Evolutionary conservation across 805 yeast genomes (phyloP).

Genomic region (Saccharomyces paradoxus): DNA sequence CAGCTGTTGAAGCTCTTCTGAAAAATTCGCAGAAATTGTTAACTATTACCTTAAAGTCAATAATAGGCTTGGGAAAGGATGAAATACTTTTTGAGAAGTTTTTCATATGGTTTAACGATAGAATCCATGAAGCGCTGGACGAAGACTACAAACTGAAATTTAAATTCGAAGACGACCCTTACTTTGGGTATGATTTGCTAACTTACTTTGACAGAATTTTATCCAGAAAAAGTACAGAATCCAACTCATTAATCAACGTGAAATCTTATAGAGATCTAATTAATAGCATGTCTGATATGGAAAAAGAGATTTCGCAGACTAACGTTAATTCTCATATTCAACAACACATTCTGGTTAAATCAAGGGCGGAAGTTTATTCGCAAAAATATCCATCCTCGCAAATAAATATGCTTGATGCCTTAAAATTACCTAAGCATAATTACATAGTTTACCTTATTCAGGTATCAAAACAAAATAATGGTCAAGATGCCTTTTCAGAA

Average conservation of each 20-base stretch:
- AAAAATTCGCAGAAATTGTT: slow-evolving; percentile 6
- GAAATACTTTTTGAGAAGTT: slow-evolving; percentile 9
- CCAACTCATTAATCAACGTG: background rate
- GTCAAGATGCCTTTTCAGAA: background rate
- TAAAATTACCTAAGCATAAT: background rate
- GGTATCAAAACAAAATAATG: background rate
- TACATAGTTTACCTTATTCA: background rate
- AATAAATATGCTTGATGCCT: background rate
- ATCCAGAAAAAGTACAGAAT: background rate
- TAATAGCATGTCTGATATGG: background rate
- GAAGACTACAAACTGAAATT: slow-evolving; percentile 14
- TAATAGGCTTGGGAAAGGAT: slow-evolving; percentile 9
- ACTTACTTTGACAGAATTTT: slow-evolving; percentile 3
- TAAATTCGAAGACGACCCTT: slow-evolving; percentile 3
- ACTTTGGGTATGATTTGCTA: slow-evolving; percentile 5
- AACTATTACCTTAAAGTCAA: slow-evolving; percentile 6
- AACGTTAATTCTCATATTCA: background rate
- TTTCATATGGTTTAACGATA: slow-evolving; percentile 18
- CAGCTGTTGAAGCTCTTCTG: background rate
- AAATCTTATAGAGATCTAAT: background rate
- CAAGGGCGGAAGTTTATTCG: background rate
- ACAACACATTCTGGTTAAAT: background rate
- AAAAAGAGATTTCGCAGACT: background rate
- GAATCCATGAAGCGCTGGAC: slow-evolving; percentile 12
- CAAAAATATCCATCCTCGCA: background rate